A percentile compares a stretch with the other conserved stretches of the same genome.
Conservation (phyloP, 495 filamentous ascomycete species). For the Tuber magnatum region DNA sequence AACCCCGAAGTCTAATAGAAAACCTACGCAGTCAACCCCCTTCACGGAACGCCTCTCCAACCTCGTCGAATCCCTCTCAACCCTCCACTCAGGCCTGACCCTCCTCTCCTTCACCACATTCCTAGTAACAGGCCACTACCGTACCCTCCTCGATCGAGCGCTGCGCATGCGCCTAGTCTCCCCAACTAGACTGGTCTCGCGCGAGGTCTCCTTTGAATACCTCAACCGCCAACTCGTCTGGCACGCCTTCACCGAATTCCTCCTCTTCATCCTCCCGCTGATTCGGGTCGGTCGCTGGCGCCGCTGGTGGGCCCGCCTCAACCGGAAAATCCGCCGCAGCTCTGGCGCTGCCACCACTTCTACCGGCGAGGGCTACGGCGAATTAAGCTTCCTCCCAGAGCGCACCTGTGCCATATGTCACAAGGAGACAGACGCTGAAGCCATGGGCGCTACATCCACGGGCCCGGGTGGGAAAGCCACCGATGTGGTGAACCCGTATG, state of each 20-base stretch:
- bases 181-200: slow-evolving; percentile 68
- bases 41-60: slow-evolving; percentile 45
- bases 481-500: slow-evolving; percentile 94
- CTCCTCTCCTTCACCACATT: slow-evolving; percentile 85
- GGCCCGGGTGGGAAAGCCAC: slow-evolving; percentile 70
- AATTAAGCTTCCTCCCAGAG: slow-evolving; percentile 79
- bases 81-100: slow-evolving; percentile 67
- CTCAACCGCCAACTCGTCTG: slow-evolving; percentile 95
- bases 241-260: slow-evolving; percentile 97
- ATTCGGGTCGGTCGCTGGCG: slow-evolving; percentile 91
- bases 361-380: slow-evolving; percentile 53
- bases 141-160: slow-evolving; percentile 80
- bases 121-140: slow-evolving; percentile 78
- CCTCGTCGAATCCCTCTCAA: slow-evolving; percentile 61
- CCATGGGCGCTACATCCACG: slow-evolving; percentile 57
- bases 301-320: slow-evolving; percentile 74
- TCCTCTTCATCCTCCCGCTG: slow-evolving; percentile 88
- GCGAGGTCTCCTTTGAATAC: slow-evolving; percentile 95
- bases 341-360: slow-evolving; percentile 43
- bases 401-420: slow-evolving; percentile 98
- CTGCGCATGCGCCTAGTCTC: slow-evolving; percentile 80
- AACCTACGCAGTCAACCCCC: slow-evolving; percentile 40
- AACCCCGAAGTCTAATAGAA: slow-evolving; percentile 7
- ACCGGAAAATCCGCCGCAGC: slow-evolving; percentile 59
- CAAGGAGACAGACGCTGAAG: slow-evolving; percentile 70